These are phyloP conservation scores for Colletotrichum lentis DNA, from an alignment of 2,329 filamentous ascomycete genomes.

Conservation along the genomic window DNA sequence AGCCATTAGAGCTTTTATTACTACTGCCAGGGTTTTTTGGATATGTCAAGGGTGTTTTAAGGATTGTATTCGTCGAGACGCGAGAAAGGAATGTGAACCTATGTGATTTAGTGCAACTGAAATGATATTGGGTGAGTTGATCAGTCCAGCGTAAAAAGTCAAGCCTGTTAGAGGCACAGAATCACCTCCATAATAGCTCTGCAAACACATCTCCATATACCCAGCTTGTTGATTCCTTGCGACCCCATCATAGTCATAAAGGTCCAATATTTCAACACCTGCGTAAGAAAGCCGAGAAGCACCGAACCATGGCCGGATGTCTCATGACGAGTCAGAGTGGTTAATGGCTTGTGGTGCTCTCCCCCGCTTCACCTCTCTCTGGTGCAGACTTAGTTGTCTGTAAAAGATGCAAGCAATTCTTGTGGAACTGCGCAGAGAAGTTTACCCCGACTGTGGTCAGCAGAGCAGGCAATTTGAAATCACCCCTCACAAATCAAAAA, in stretches of 20 bases:
- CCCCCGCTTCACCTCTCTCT: background rate
- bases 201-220: background rate
- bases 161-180: background rate
- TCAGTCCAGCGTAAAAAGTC: background rate
- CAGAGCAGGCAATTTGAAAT: constrained; percentile 4
- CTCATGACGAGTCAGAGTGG: background rate
- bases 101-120: background rate
- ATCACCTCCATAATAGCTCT: background rate
- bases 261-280: no score
- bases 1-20: background rate
- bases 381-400: background rate
- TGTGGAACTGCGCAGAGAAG: background rate
- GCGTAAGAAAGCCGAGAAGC: no score
- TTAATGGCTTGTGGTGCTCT: no score
- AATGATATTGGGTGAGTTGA: background rate
- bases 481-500: background rate
- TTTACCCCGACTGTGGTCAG: background rate
- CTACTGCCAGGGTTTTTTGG: background rate
- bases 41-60: background rate
- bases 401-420: no score
- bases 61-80: no score
- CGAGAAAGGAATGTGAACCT: background rate
- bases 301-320: background rate
- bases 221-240: no score
- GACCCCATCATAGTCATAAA: no score